These are phyloP conservation scores for Pulveroboletus sp. DNA, from an alignment of 768 basidiomycete species.

Conservation along the genomic window DNA sequence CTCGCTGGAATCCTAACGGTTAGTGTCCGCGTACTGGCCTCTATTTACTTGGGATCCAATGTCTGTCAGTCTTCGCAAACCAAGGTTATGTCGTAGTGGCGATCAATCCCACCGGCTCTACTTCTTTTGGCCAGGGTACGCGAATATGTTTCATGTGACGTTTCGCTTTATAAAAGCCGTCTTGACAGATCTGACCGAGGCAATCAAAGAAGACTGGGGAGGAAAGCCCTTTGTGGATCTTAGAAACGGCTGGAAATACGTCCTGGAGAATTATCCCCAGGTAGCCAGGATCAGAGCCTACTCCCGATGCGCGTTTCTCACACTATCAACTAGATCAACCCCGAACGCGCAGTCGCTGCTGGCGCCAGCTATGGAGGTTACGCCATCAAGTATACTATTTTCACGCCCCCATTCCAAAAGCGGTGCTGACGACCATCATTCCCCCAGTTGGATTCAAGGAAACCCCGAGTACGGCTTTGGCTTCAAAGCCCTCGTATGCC, in stretches of 20 bases:
- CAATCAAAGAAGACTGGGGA: conserved; percentile 77
- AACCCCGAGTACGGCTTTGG: conserved; percentile 83
- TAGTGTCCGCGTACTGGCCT: not conserved
- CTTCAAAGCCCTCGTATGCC: conserved; percentile 89
- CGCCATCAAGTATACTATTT: conserved; percentile 68
- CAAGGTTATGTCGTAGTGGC: conserved; percentile 86
- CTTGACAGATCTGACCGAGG: conserved; percentile 62
- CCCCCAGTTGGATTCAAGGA: conserved; percentile 85
- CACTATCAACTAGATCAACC: conserved; percentile 48
- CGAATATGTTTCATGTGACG: not conserved
- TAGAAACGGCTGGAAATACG: conserved; percentile 67
- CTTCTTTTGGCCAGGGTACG: conserved; percentile 83
- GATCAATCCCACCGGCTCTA: conserved; percentile 93
- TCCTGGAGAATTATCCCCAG: conserved; percentile 64
- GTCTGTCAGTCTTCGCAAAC: conserved; percentile 62
- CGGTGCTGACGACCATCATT: conserved; percentile 1
- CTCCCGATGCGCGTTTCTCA: not conserved
- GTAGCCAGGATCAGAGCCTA: conserved; percentile 29
- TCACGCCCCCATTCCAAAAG: not conserved
- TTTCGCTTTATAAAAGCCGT: not conserved
- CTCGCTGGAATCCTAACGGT: conserved; percentile 90
- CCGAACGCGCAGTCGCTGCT: conserved; percentile 66
- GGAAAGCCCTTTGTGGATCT: conserved; percentile 82
- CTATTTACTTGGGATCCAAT: not conserved
- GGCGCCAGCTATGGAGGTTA: conserved; percentile 87